Base-by-base conservation (phyloP, 2,329 filamentous ascomycete species). In the Trichoderma atroviride region DNA sequence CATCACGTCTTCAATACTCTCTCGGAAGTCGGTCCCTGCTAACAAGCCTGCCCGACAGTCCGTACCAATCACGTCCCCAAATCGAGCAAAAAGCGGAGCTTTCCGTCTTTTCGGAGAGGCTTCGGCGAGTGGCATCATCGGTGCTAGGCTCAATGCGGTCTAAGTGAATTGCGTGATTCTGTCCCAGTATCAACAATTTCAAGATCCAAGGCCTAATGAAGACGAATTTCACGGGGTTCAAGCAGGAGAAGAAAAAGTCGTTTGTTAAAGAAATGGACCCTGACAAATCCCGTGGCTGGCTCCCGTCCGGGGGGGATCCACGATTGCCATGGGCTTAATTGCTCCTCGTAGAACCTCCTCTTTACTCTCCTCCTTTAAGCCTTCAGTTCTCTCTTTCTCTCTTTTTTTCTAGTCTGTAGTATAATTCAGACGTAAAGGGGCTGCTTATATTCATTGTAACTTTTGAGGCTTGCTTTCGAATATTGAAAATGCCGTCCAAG, bases 151-250 rank as follows among this genome's bases (percentile, higher is more conserved):
- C 27, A 70, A 75, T 73, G 64, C 53, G 75, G 78, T 57, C 70
- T 77, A 76, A 75, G 55, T 59, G 72, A 78, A 81, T 81, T 81
- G 79, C 79, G 79, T 81, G 79, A 81, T 81, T 80, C 75, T 73
- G 64, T 76, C 72, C 70, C 75, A 73, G 69, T 75, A 79, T 80
- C 78, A 76, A 78, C 78, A 79, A 80, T 78, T 79, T 74, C 56
- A 24, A 40, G 40, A 50, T 37, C 35, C 68, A 71, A 69, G 60
- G 61, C 65, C 50, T 33, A 60, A 52, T 53, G 33, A 62, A 70
- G 69, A 16, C 22, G 56, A 60, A 55, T 60, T 60, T 73, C 71
- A 60, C 55, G 69, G 63, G 50, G 70, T 43, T 53, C 11, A 37
- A 19, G 37, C 43, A 55, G 24, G 27, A 10, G 40, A 47, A 47